These are phyloP conservation scores for Inonotus obliquus DNA, from an alignment of 1,284 basidiomycete genomes.

Conservation along the genomic window DNA sequence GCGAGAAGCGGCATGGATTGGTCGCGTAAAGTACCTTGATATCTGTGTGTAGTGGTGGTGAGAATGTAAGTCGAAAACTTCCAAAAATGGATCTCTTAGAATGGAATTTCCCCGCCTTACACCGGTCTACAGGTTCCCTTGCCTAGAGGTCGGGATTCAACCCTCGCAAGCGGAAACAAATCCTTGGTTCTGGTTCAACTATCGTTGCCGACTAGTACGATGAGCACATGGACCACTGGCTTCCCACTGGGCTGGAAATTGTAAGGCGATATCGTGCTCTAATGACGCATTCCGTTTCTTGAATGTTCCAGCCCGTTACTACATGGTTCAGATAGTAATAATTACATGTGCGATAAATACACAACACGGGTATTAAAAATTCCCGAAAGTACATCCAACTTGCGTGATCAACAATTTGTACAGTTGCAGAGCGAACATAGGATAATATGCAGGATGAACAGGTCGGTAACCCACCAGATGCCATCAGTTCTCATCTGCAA, in stretches of 20 bases:
- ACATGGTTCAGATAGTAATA: neutral
- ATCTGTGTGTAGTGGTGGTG: neutral
- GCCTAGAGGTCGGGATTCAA: neutral
- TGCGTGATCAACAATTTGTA: neutral
- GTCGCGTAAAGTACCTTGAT: neutral
- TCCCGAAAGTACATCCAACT: neutral
- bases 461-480: neutral
- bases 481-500: slow-evolving; percentile 50
- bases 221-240: neutral
- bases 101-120: no score
- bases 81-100: neutral
- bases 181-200: neutral
- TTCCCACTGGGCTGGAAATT: neutral
- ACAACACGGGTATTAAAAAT: neutral
- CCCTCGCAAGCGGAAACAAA: neutral
- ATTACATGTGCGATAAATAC: neutral
- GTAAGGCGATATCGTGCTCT: neutral
- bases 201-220: neutral
- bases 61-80: neutral
- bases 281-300: neutral
- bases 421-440: neutral
- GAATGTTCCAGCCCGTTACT: neutral
- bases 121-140: no score
- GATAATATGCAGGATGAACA: neutral
- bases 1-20: neutral